Evolutionary conservation across 768 basidiomycete species (phyloP).

Genomic region (Pleurotus tuoliensis): DNA sequence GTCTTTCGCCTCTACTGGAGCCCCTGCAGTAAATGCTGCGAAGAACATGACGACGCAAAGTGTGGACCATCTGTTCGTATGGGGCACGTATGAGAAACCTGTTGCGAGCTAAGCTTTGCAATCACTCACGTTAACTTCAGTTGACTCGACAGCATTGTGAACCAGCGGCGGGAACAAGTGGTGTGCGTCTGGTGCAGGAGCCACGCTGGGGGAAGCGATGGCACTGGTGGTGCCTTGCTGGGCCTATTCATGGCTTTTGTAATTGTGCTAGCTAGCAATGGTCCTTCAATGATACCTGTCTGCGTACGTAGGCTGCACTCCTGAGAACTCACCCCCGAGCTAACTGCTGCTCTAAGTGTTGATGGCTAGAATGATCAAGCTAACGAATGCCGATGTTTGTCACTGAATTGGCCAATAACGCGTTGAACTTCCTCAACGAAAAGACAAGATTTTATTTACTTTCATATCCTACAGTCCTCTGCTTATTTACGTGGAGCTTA

Average conservation of each 20-base stretch:
- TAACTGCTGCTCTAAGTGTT: no score
- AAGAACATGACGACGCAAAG: slow-evolving; percentile 8
- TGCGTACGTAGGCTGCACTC: no score
- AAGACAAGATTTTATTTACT: no score
- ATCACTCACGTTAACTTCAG: neutral
- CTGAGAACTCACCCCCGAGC: no score
- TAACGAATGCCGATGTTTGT: no score
- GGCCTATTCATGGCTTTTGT: slow-evolving; percentile 1
- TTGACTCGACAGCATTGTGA: neutral
- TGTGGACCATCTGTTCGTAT: slow-evolving; percentile 3
- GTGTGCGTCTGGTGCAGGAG: neutral
- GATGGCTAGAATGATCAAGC: no score
- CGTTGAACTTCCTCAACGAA: no score
- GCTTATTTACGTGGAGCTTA: neutral
- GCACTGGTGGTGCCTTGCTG: neutral
- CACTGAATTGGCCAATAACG: no score
- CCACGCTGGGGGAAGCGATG: neutral
- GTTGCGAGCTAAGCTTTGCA: neutral
- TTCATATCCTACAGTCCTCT: neutral
- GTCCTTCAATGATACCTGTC: neutral
- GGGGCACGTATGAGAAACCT: neutral
- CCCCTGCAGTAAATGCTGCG: neutral
- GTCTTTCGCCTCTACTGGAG: neutral
- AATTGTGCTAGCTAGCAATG: neutral
- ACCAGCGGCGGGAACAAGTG: neutral